Evolutionary conservation across 2,329 filamentous ascomycete species (phyloP).

Genomic region (Nothophoma quercina): DNA sequence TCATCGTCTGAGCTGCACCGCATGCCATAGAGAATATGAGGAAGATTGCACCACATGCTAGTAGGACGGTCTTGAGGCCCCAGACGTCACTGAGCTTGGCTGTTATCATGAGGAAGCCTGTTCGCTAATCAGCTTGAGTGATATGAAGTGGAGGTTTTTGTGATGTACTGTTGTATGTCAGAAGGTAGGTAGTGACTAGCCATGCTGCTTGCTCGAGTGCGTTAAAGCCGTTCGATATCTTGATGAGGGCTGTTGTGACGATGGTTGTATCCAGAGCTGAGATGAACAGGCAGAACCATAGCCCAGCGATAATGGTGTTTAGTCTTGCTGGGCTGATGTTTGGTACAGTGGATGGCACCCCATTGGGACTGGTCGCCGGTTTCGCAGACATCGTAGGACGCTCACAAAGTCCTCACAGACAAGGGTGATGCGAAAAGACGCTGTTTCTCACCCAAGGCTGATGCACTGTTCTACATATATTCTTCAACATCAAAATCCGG

Average conservation of each 20-base stretch:
- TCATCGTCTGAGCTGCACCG: slow-evolving; percentile 39
- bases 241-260: slow-evolving; percentile 41
- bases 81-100: slow-evolving; percentile 45
- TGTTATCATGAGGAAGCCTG: slow-evolving; percentile 45
- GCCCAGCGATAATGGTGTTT: slow-evolving; percentile 38
- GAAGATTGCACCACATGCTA: slow-evolving; percentile 36
- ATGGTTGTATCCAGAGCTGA: slow-evolving; percentile 45
- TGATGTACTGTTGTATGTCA: slow-evolving; percentile 40
- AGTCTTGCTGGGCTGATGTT: slow-evolving; percentile 33
- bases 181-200: slow-evolving; percentile 43
- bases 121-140: background rate
- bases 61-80: slow-evolving; percentile 33
- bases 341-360: slow-evolving; percentile 19
- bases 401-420: background rate
- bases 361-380: background rate
- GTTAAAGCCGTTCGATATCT: slow-evolving; percentile 40
- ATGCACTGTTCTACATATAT: background rate
- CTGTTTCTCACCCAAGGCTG: too few relatives aligned
- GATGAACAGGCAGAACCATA: slow-evolving; percentile 46
- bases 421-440: too few relatives aligned
- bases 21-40: slow-evolving; percentile 44
- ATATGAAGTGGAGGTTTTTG: background rate
- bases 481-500: background rate
- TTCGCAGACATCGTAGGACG: background rate
- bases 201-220: slow-evolving; percentile 39